These are phyloP conservation scores for Nemania bipapillata DNA, from an alignment of 2,329 filamentous ascomycete species.

Conservation along the genomic window DNA sequence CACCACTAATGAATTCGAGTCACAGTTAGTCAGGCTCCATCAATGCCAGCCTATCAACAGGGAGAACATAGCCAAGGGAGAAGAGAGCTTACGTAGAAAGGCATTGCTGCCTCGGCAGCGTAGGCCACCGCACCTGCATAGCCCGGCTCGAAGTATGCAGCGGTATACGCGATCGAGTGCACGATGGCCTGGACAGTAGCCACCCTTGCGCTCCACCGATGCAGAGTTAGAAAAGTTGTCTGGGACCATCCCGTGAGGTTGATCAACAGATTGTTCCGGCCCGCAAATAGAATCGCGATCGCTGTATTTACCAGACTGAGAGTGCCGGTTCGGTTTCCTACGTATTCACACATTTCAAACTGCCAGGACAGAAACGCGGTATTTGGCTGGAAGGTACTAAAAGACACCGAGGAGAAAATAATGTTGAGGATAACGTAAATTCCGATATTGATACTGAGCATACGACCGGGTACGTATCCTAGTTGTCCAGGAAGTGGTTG, in stretches of 20 bases:
- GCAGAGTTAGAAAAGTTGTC: slow-evolving; percentile 46
- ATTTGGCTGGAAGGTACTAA: slow-evolving; percentile 37
- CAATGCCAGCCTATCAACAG: not conserved
- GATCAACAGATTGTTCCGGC: slow-evolving; percentile 48
- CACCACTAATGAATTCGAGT: slow-evolving; percentile 32
- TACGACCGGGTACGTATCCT: slow-evolving; percentile 38
- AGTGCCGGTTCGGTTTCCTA: slow-evolving; percentile 48
- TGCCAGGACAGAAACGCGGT: slow-evolving; percentile 23
- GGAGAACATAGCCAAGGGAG: not conserved
- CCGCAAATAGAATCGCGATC: slow-evolving; percentile 46
- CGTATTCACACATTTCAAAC: slow-evolving; percentile 38
- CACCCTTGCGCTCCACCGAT: slow-evolving; percentile 48
- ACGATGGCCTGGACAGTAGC: slow-evolving; percentile 46
- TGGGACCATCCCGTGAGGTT: slow-evolving; percentile 47
- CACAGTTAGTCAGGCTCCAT: slow-evolving; percentile 6
- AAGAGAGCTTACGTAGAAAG: slow-evolving; percentile 32
- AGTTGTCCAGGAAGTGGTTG: slow-evolving; percentile 32
- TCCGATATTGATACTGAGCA: slow-evolving; percentile 34
- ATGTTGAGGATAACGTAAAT: slow-evolving; percentile 36
- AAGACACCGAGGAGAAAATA: slow-evolving; percentile 35
- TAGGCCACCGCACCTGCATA: slow-evolving; percentile 33
- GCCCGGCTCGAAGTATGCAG: slow-evolving; percentile 33
- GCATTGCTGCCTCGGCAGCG: slow-evolving; percentile 28
- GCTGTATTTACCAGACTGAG: slow-evolving; percentile 46
- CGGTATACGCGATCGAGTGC: slow-evolving; percentile 44